These are phyloP conservation scores for Fusarium xylarioides DNA, from an alignment of 2,329 filamentous ascomycete species.

Conservation along the genomic window DNA sequence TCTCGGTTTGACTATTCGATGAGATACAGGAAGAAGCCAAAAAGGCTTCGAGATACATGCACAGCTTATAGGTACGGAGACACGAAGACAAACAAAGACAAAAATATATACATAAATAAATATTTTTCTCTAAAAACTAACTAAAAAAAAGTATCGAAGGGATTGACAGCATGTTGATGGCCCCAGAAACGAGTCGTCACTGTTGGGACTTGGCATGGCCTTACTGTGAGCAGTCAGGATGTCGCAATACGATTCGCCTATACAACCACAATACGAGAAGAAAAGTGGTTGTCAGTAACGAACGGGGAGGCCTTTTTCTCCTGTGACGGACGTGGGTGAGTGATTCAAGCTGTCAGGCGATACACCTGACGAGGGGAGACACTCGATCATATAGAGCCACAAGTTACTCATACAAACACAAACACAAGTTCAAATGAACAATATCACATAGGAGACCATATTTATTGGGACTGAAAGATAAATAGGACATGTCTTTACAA, in stretches of 20 bases:
- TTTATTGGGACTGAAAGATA: too few relatives aligned
- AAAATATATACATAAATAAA: background rate
- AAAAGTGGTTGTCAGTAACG: too few relatives aligned
- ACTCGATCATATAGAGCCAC: background rate
- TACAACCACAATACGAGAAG: background rate
- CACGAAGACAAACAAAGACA: background rate
- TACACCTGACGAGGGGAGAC: background rate
- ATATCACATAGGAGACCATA: too few relatives aligned
- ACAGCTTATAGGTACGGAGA: background rate
- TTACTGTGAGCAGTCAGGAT: background rate
- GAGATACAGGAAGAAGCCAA: background rate
- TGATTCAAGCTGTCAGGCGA: background rate
- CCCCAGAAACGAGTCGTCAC: background rate
- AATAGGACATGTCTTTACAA: background rate
- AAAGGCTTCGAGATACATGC: too few relatives aligned
- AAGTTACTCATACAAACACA: too few relatives aligned
- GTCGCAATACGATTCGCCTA: background rate
- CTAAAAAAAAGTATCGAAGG: background rate
- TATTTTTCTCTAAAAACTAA: too few relatives aligned
- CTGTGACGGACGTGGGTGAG: background rate
- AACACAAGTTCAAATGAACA: background rate
- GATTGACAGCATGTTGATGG: background rate
- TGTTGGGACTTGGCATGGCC: background rate
- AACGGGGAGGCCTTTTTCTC: background rate
- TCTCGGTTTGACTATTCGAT: background rate